Percentiles rank a stretch among this genome's conserved stretches.
Conservation (phyloP, 2,329 filamentous ascomycete genomes). For the Coniochaeta sp. region DNA sequence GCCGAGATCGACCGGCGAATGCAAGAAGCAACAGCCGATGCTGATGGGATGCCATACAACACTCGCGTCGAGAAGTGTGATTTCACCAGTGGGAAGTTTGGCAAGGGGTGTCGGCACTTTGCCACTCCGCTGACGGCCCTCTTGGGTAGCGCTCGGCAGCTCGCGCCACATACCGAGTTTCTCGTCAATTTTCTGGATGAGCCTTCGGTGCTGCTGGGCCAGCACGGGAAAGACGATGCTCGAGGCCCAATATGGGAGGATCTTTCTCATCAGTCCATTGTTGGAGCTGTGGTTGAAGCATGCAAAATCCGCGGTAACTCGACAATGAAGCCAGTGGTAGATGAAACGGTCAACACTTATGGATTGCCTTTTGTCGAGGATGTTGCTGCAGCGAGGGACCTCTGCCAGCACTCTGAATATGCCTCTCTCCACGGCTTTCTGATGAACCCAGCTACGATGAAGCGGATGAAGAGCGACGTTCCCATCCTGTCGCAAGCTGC, state of each 20-base stretch:
- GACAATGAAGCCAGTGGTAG: background rate
- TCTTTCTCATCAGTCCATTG: background rate
- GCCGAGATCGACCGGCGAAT: slow-evolving; percentile 21
- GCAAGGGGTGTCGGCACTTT: slow-evolving; percentile 14
- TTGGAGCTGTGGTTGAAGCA: background rate
- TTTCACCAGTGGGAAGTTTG: background rate
- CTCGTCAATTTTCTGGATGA: slow-evolving; percentile 42
- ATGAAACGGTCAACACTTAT: slow-evolving; percentile 8
- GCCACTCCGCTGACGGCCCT: slow-evolving; percentile 14
- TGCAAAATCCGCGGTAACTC: background rate
- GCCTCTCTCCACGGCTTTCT: slow-evolving; percentile 34
- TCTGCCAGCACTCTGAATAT: slow-evolving; percentile 39
- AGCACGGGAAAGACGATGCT: background rate
- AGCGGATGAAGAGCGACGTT: slow-evolving; percentile 27
- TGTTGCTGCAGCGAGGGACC: slow-evolving; percentile 18
- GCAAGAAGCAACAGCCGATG: slow-evolving; percentile 11
- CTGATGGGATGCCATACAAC: background rate
- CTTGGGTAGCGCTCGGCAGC: slow-evolving; percentile 13
- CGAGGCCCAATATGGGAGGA: background rate
- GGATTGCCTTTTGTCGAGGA: slow-evolving; percentile 29
- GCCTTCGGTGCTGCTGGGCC: slow-evolving; percentile 29
- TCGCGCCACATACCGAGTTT: slow-evolving; percentile 30
- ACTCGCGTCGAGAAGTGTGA: background rate
- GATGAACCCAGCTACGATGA: slow-evolving; percentile 33
- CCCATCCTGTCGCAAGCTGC: slow-evolving; percentile 39